Evolutionary conservation across 768 basidiomycete genomes (phyloP).

Genomic region (Calocera viscosa): DNA sequence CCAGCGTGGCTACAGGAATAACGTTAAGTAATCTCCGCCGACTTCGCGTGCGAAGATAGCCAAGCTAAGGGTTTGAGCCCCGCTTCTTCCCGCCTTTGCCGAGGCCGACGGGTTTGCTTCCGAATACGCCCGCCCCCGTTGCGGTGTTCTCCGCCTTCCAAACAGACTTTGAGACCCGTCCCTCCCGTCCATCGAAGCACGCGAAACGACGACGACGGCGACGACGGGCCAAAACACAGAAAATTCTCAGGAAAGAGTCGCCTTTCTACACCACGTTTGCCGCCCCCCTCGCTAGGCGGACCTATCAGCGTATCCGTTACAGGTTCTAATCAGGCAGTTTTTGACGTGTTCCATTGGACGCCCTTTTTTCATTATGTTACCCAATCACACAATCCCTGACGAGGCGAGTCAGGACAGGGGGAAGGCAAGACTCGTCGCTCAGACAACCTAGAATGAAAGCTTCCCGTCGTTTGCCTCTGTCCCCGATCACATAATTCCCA

Average conservation of each 20-base stretch:
- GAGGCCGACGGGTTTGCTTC: background rate
- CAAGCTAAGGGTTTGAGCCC: background rate
- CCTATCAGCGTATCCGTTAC: background rate
- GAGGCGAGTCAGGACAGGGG: background rate
- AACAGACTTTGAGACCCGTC: constrained; percentile 3
- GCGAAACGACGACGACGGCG: background rate
- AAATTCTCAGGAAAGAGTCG: background rate
- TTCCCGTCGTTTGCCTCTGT: background rate
- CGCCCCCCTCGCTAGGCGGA: background rate
- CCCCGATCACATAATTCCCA: background rate
- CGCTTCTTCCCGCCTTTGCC: background rate
- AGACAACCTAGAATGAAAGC: background rate
- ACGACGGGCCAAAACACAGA: constrained; percentile 2
- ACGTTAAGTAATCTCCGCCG: background rate
- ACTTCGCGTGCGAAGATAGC: background rate
- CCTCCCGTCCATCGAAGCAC: background rate
- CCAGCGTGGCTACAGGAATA: no score
- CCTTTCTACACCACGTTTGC: background rate
- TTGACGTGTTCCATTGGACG: constrained; percentile 7
- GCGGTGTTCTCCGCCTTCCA: background rate
- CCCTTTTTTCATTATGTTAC: constrained; percentile 7
- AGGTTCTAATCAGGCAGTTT: background rate
- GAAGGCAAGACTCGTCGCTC: background rate
- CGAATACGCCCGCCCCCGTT: background rate
- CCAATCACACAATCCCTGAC: constrained; percentile 4